phyloP scores from a whole-genome alignment of 2,329 filamentous ascomycete genomes.

The Cladophialophora chaetospira region DNA sequence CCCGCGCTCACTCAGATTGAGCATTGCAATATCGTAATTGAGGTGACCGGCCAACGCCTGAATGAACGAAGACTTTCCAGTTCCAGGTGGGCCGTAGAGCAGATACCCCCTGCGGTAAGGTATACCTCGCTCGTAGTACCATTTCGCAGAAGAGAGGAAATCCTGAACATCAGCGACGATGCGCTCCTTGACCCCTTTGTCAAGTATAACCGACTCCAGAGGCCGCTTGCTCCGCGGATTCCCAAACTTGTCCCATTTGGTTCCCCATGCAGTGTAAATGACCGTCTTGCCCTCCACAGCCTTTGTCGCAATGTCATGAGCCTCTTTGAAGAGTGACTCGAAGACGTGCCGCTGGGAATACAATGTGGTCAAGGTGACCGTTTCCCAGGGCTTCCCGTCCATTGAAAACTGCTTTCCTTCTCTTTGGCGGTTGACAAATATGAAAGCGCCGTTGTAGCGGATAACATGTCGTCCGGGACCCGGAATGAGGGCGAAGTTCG shows the following conservation, averaged over 20 bases:
- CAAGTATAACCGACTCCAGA: constrained; percentile 81
- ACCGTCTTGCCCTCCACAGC: constrained; percentile 89
- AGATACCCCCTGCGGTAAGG: constrained; percentile 89
- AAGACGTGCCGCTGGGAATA: constrained; percentile 89
- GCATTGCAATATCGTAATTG: constrained; percentile 88
- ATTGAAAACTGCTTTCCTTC: constrained; percentile 61
- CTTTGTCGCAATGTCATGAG: constrained; percentile 74
- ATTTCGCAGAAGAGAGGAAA: constrained; percentile 75
- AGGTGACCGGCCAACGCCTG: constrained; percentile 90
- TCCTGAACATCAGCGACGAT: constrained; percentile 80
- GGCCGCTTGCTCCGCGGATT: constrained; percentile 84
- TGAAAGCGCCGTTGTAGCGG: constrained; percentile 82
- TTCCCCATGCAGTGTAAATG: constrained; percentile 82
- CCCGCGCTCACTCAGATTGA: constrained; percentile 87
- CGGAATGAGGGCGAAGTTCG: constrained; percentile 84
- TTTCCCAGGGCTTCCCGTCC: constrained; percentile 90
- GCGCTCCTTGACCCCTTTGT: constrained; percentile 77
- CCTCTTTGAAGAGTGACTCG: constrained; percentile 84
- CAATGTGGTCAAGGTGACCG: constrained; percentile 85
- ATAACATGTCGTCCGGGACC: constrained; percentile 88
- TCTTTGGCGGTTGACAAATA: constrained; percentile 82
- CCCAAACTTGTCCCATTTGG: constrained; percentile 83
- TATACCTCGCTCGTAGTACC: constrained; percentile 94
- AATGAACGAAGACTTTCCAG: constrained; percentile 94
- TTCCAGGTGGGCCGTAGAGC: constrained; percentile 84